phyloP scores from a whole-genome alignment of 106 monocot species.

The Dendrobium chrysotoxum region DNA sequence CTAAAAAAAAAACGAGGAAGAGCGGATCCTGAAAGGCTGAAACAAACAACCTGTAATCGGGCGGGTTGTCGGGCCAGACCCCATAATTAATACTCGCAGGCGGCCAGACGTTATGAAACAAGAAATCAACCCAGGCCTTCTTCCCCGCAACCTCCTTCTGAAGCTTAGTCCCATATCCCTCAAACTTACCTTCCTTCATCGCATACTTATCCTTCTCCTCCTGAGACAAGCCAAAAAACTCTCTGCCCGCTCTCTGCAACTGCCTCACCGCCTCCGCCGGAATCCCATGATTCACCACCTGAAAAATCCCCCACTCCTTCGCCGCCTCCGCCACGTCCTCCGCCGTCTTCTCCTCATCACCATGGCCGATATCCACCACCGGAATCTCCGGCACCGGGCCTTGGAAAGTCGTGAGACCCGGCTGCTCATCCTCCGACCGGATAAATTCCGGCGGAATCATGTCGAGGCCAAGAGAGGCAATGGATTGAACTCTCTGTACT shows the following conservation, averaged over 20 bases:
- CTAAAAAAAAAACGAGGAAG: too few relatives aligned
- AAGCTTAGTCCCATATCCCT: constrained; percentile 78
- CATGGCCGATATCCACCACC: constrained; percentile 45
- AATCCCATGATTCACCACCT: constrained; percentile 87
- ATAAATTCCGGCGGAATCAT: constrained; percentile 60
- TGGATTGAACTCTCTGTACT: constrained; percentile 45
- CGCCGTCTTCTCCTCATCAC: constrained; percentile 8
- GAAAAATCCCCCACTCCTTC: constrained; percentile 72
- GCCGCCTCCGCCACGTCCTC: constrained; percentile 27
- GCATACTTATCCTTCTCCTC: constrained; percentile 72
- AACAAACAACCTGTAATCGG: constrained; percentile 40
- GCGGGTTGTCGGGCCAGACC: constrained; percentile 45
- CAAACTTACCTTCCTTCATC: constrained; percentile 30
- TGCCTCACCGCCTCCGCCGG: constrained; percentile 46
- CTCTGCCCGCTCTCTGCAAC: constrained; percentile 62
- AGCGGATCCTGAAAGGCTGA: not conserved
- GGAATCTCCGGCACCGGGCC: constrained; percentile 58
- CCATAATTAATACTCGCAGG: constrained; percentile 17
- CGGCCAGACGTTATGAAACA: constrained; percentile 65
- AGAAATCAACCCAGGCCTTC: constrained; percentile 76
- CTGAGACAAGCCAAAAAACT: constrained; percentile 70
- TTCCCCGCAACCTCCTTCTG: constrained; percentile 61
- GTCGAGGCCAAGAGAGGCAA: constrained; percentile 24
- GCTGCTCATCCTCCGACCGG: constrained; percentile 51
- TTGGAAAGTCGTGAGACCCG: constrained; percentile 48